Evolutionary conservation across 164 flowering plant species (phyloP), one percentile per base, ranked within the genome.

Genomic region (Houttuynia cordata): DNA sequence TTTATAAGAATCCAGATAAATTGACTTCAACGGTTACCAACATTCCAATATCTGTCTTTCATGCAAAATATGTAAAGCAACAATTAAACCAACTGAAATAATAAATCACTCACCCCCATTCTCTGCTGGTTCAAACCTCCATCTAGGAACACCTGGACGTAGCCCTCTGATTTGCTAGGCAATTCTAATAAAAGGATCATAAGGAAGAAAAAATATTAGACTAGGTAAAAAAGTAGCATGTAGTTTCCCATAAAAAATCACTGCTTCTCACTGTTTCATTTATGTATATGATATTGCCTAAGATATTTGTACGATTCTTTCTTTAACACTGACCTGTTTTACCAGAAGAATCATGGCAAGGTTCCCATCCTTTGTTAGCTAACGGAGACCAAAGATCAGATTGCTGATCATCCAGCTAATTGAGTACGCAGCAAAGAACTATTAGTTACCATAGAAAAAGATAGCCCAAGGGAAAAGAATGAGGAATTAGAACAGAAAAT

Each of bases 121-220:
- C 99, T 78, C 74, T 93, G 97, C 74, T 93, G 99, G 77, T 93
- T 93, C 75, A 93, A 62, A 19, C 99, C 99, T 76, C 97, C 99
- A 74, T 93, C 99, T 60, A 93, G 92, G 64, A 93, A 93, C 20
- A 93, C 87, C 67, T 93, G 99, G 64, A 93, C 67, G 66, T 82
- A 93, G 59, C 94, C 99, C 68, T 76, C 61, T 45, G 92, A 77
- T 58, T 79, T 78, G 64, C 69, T 74, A 5, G 84, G 88, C 58
- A 81, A 64, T 47, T 76, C 96, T 91, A 73, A 42, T 57, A 1
- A 45, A 10, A 45, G 17, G 12, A 45, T 8, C 17, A 42, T 12
- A 12, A 45, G 17, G 8, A 45, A 12, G 17, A 45, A 45, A 12
- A 45, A 45, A 45, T 8, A 45, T 12, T 12, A 45, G 49, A 45